These are phyloP conservation scores for Colletotrichum sp. DNA, from an alignment of 2,329 filamentous ascomycete genomes.

Conservation along the genomic window DNA sequence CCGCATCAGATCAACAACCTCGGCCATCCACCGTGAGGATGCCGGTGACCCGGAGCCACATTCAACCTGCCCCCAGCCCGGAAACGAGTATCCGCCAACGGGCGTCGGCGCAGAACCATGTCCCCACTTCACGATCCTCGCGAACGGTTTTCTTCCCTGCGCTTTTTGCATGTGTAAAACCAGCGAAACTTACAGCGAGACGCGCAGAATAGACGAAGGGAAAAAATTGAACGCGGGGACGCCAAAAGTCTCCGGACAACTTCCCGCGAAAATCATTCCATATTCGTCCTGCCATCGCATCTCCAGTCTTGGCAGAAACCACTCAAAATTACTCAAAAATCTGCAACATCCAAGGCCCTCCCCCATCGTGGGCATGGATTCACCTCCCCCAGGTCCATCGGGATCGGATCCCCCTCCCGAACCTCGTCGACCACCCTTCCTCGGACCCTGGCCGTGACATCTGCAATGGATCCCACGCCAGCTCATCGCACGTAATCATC, in stretches of 20 bases:
- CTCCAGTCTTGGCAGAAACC: neutral
- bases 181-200: constrained; percentile 3
- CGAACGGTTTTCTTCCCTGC: neutral
- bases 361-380: neutral
- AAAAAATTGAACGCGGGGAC: neutral
- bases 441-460: neutral
- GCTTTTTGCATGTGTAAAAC: neutral
- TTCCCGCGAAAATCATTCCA: neutral
- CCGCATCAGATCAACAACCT: constrained; percentile 1
- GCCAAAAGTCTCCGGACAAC: neutral
- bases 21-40: constrained; percentile 13
- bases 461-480: neutral
- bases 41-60: neutral
- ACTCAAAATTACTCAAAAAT: neutral
- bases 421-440: neutral
- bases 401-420: neutral
- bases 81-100: neutral
- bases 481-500: neutral
- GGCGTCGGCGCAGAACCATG: neutral
- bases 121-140: neutral
- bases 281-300: neutral
- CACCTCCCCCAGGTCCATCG: neutral
- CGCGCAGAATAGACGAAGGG: neutral
- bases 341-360: neutral
- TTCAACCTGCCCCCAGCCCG: neutral